Evolutionary conservation across 2,329 filamentous ascomycete species (phyloP).

Genomic region (Teratosphaeria epicoccoides): DNA sequence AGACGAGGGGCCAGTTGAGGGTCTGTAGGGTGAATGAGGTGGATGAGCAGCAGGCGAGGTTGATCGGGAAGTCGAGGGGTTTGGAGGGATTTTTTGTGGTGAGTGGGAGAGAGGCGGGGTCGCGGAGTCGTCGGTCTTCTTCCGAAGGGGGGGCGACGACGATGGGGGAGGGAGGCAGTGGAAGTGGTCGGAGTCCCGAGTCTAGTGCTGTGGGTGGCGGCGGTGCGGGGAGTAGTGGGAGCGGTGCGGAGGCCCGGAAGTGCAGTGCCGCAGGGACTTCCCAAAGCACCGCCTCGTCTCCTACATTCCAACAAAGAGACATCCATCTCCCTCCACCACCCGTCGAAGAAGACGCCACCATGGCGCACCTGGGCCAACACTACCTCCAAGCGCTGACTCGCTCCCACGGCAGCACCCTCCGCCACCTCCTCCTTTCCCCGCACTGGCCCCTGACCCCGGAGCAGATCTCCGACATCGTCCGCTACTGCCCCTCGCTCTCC

Average conservation of each 20-base stretch:
- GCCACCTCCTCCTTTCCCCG: constrained; percentile 47
- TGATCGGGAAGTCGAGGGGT: constrained; percentile 22
- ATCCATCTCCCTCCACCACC: no score
- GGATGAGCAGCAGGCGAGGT: constrained; percentile 19
- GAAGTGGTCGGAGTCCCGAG: no score
- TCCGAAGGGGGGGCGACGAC: neutral
- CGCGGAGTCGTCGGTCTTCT: neutral
- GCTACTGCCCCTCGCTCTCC: constrained; percentile 46
- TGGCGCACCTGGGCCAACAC: constrained; percentile 27
- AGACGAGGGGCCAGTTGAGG: constrained; percentile 10
- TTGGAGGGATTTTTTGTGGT: constrained; percentile 35
- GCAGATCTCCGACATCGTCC: constrained; percentile 42
- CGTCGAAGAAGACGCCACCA: neutral
- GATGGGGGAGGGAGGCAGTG: no score
- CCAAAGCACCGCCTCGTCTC: constrained; percentile 10
- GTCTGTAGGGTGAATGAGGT: constrained; percentile 18
- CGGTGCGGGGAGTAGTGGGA: no score
- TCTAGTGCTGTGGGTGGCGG: no score
- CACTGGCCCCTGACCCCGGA: constrained; percentile 43
- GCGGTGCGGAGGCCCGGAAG: no score
- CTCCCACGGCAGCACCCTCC: constrained; percentile 42
- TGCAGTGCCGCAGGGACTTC: no score
- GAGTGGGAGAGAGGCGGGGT: constrained; percentile 15
- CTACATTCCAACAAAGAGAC: constrained; percentile 18
- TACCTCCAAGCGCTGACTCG: constrained; percentile 43